A percentile compares a stretch with the other conserved stretches of the same genome.
These are phyloP conservation scores for Pyrenophora teres DNA, from an alignment of 2,329 filamentous ascomycete species.

Conservation along the genomic window DNA sequence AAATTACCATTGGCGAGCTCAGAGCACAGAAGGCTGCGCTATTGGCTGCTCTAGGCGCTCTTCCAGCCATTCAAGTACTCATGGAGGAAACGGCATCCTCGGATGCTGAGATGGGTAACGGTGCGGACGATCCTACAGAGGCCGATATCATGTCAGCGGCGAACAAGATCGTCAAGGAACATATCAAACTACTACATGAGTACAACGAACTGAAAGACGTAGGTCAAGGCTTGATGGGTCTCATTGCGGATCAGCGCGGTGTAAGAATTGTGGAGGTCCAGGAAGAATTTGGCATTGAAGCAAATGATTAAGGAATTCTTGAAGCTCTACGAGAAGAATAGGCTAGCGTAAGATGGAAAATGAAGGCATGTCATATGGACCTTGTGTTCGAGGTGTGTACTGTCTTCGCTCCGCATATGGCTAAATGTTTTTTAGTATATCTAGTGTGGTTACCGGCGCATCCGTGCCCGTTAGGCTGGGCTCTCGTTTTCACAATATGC, in stretches of 20 bases:
- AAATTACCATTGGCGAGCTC: conserved; percentile 55
- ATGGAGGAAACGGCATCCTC: conserved; percentile 36
- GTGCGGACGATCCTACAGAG: conserved; percentile 34
- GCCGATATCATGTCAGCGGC: conserved; percentile 50
- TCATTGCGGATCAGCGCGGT: conserved; percentile 69
- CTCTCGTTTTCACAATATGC: not conserved
- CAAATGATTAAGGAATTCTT: conserved; percentile 46
- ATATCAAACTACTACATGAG: conserved; percentile 68
- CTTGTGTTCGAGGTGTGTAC: conserved; percentile 1
- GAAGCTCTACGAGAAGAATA: not conserved
- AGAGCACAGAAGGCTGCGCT: conserved; percentile 49
- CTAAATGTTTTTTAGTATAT: not conserved
- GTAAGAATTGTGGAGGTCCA: conserved; percentile 58
- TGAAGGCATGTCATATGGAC: not conserved
- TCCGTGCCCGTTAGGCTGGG: not conserved
- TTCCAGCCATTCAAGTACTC: conserved; percentile 43
- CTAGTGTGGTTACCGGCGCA: not conserved
- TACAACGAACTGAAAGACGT: conserved; percentile 76
- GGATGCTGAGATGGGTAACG: conserved; percentile 13
- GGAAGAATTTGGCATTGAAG: conserved; percentile 54
- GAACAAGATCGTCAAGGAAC: conserved; percentile 61
- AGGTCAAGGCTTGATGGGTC: conserved; percentile 66
- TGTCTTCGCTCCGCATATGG: not conserved
- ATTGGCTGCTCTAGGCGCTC: conserved; percentile 34
- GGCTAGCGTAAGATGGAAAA: not conserved